A percentile compares a stretch with the other conserved stretches of the same genome.
phyloP scores from a whole-genome alignment of 108 stramenopile genomes.

The Schizochytrium sp. region DNA sequence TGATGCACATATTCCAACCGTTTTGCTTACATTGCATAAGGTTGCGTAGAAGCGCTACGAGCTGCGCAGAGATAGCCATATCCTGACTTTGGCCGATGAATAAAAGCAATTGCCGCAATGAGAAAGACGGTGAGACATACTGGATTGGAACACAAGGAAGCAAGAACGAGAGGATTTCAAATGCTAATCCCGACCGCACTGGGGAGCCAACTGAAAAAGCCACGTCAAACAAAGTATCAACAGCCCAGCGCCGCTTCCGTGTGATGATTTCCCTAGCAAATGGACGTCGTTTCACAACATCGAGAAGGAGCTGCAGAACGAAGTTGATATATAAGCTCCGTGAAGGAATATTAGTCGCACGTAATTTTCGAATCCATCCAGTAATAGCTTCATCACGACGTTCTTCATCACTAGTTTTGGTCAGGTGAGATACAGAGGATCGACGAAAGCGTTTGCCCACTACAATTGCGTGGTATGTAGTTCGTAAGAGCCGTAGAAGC shows the following conservation, averaged over 20 bases:
- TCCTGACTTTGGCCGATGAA: slow-evolving; percentile 25
- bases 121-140: slow-evolving; percentile 14
- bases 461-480: not conserved
- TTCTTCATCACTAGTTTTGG: not conserved
- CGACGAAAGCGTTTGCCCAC: not conserved
- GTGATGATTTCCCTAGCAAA: not conserved
- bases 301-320: slow-evolving; percentile 42
- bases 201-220: not conserved
- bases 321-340: slow-evolving; percentile 4
- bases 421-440: not conserved
- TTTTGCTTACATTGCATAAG: slow-evolving; percentile 37
- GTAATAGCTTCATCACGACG: slow-evolving; percentile 8
- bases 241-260: slow-evolving; percentile 15
- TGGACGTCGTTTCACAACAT: not conserved
- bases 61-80: slow-evolving; percentile 34
- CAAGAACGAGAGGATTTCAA: slow-evolving; percentile 18
- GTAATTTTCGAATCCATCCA: not conserved
- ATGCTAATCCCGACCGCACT: slow-evolving; percentile 29
- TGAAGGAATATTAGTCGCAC: not conserved
- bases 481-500: slow-evolving; percentile 14
- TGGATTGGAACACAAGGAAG: slow-evolving; percentile 8
- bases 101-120: not conserved
- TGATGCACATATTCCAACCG: slow-evolving; percentile 55
- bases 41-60: slow-evolving; percentile 20
- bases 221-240: not conserved